Conservation (phyloP, 768 basidiomycete genomes). For the Pulveroboletus ravenelii region DNA sequence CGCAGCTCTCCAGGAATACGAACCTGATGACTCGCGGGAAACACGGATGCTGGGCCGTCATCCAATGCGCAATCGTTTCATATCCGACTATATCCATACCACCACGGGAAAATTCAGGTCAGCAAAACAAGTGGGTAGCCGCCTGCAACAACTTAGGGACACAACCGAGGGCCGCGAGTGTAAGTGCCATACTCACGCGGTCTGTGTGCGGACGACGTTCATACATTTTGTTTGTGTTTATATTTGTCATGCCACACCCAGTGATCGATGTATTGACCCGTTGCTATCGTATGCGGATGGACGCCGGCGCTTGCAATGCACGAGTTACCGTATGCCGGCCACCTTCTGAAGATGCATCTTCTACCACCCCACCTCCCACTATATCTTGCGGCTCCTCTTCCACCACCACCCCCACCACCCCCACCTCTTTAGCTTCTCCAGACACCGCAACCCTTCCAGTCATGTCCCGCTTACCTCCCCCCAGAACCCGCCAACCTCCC, state of each 20-base stretch:
- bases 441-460: constrained; percentile 7
- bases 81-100: constrained; percentile 69
- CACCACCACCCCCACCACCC: constrained; percentile 14
- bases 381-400: constrained; percentile 27
- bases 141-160: constrained; percentile 73
- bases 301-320: constrained; percentile 19
- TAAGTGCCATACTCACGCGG: constrained; percentile 38
- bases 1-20: constrained; percentile 66
- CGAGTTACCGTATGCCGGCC: constrained; percentile 15
- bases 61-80: constrained; percentile 76
- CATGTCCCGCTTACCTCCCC: constrained; percentile 22
- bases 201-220: constrained; percentile 23
- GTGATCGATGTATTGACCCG: constrained; percentile 34
- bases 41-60: constrained; percentile 70
- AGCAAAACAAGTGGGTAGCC: constrained; percentile 77
- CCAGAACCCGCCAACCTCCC: constrained; percentile 18
- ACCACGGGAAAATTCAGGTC: constrained; percentile 67
- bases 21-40: constrained; percentile 68
- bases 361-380: constrained; percentile 16
- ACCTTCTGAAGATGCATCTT: constrained; percentile 1
- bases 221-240: constrained; percentile 26
- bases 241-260: constrained; percentile 26
- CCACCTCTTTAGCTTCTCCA: constrained; percentile 19
- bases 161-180: constrained; percentile 67
- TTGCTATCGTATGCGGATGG: constrained; percentile 29